These are phyloP conservation scores for Leptographium wingfieldii DNA, from an alignment of 2,329 filamentous ascomycete genomes.

Conservation along the genomic window DNA sequence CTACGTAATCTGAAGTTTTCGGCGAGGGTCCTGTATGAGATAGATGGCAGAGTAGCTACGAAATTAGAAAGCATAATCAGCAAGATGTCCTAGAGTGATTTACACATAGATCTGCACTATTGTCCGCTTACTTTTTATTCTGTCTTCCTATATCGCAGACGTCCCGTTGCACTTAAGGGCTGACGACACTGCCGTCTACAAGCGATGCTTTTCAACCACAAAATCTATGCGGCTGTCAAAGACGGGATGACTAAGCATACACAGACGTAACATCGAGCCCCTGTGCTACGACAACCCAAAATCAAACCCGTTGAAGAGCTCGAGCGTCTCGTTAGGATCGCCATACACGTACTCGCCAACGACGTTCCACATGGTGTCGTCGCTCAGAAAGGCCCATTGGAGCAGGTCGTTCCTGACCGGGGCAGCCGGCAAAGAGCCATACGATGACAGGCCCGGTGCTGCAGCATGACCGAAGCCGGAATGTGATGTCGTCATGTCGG, in stretches of 20 bases:
- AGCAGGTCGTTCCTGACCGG: neutral
- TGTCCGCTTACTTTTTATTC: no score
- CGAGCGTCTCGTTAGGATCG: neutral
- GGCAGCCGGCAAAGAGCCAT: neutral
- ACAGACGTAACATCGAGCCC: no score
- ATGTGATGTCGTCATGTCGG: neutral
- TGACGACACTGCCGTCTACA: no score
- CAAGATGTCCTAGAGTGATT: no score
- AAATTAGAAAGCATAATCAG: neutral
- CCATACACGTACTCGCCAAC: slow-evolving; percentile 3
- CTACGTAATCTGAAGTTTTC: neutral
- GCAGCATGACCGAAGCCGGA: neutral
- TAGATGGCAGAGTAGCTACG: neutral
- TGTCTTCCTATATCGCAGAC: no score
- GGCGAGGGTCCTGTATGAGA: neutral
- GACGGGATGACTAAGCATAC: no score
- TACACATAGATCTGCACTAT: no score
- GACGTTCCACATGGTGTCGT: slow-evolving; percentile 3
- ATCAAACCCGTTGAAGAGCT: neutral
- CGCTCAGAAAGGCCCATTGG: slow-evolving; percentile 2
- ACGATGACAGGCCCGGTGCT: neutral
- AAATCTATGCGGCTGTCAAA: no score
- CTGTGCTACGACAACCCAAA: neutral
- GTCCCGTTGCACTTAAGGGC: no score
- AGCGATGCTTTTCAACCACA: no score